A percentile compares a stretch with the other conserved stretches of the same genome.
Conservation (phyloP, 345 rosid genomes). For the Citrus australasica region DNA sequence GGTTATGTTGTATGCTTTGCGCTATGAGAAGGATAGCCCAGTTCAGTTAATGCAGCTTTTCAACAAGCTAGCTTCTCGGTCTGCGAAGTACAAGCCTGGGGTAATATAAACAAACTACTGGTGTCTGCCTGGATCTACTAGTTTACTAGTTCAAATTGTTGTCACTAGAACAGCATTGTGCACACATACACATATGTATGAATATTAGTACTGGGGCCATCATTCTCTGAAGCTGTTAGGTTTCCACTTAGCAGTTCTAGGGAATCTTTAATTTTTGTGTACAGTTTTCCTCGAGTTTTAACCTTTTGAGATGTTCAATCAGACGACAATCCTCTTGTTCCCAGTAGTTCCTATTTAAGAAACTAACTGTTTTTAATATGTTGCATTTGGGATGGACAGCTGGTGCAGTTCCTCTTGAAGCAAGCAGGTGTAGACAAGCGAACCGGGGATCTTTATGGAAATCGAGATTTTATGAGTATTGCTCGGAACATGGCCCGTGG, state of each 20-base stretch:
- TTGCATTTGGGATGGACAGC: conserved; percentile 51
- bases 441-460: conserved; percentile 93
- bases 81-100: conserved; percentile 95
- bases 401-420: conserved; percentile 88
- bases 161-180: background rate
- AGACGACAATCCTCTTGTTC: background rate
- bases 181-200: background rate
- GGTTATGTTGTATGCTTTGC: conserved; percentile 92
- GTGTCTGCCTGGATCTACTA: conserved; percentile 4
- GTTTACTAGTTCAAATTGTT: background rate
- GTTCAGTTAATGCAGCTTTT: conserved; percentile 97
- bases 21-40: conserved; percentile 96
- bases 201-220: conserved; percentile 2
- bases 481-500: conserved; percentile 99
- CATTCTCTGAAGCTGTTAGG: background rate
- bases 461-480: conserved; percentile 88
- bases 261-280: background rate
- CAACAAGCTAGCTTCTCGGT: conserved; percentile 83
- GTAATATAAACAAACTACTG: conserved; percentile 38
- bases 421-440: conserved; percentile 96
- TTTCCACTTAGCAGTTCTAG: background rate
- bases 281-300: background rate
- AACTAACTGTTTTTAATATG: conserved; percentile 18
- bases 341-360: background rate
- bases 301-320: background rate